Base-by-base conservation (phyloP, 495 filamentous ascomycete genomes). In the Pseudomonodictys pantanalensis region DNA sequence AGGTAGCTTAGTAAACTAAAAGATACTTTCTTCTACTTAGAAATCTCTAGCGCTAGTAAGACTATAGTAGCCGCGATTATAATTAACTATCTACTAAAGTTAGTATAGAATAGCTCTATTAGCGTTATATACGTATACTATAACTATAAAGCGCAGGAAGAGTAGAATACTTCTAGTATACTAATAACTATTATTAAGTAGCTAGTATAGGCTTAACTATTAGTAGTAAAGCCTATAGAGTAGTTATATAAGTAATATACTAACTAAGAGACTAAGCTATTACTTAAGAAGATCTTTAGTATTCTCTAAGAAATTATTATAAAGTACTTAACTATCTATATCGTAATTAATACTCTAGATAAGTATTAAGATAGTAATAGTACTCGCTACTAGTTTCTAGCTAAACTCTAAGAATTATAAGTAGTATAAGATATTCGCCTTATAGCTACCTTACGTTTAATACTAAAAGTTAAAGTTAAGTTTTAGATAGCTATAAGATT, bases 321-420 rank as follows among this genome's bases (percentile, higher is more conserved):
- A 0, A 47, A 29, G 6, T 73, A 67, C 50, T 66, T 67, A 9
- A 65, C 44, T 39, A 60, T 71, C 11, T 76, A 74, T 56, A 64
- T 81, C 42, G 59, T 82, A 18, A 53, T 81, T 11, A 77, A 81
- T 56, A 77, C 77, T 38, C 65, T 80, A 7, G 77, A 82, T 58
- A 77, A 80, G 59, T 75, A 70, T 48, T 30, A 18, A 2, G 60
- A 74, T 57, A 42, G 44, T 17, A 39, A 17, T 15, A 15, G 32
- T 15, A 35, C 32, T 35, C 32, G 32, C 8, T 8, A 15, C 32
- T 15, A 35, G 32, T 35, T 35, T 35, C 32, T 35, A 35, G 32
- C 32, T 15, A 35, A 35, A 35, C 32, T 35, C 32, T 15, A 15
- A 35, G 32, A 35, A 15, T 35, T 35, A 15, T 15, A 35, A 35